A percentile compares a stretch with the other conserved stretches of the same genome.
Conservation (phyloP, 75 land plant genomes). For the Picea sitchensis region DNA sequence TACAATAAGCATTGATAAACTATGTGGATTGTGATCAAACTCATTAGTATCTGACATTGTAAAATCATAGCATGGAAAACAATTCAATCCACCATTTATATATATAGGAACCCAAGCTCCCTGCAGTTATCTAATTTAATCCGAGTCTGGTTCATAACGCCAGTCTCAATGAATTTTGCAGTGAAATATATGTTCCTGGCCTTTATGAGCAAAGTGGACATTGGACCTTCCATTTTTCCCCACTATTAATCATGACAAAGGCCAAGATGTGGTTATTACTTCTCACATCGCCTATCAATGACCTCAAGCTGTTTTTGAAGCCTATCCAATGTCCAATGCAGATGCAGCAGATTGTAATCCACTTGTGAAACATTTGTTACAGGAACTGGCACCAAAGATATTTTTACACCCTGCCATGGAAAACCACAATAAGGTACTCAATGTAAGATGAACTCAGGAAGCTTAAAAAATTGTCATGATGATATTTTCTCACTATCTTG, state of each 20-base stretch:
- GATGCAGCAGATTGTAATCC: constrained; percentile 62
- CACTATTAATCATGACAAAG: not conserved
- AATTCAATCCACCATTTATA: not conserved
- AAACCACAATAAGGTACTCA: not conserved
- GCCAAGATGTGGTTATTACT: constrained; percentile 19
- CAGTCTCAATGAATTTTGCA: not conserved
- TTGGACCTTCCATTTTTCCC: not conserved
- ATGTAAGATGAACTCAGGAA: not conserved
- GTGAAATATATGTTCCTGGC: not conserved
- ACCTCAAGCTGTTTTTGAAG: constrained; percentile 63
- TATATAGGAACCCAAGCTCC: not conserved
- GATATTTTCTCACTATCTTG: not conserved
- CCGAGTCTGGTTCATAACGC: not conserved
- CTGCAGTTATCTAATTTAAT: not conserved
- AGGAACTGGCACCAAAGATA: constrained; percentile 47
- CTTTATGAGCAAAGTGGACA: not conserved
- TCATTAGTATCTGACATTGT: not conserved
- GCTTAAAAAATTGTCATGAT: not conserved
- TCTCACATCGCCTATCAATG: constrained; percentile 43
- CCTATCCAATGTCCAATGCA: constrained; percentile 77
- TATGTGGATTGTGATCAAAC: not conserved
- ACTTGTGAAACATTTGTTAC: constrained; percentile 37
- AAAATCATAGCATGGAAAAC: not conserved
- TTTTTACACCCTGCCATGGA: constrained; percentile 67
- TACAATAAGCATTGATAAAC: not conserved